A percentile compares a stretch with the other conserved stretches of the same genome.
Conservation (phyloP, 768 basidiomycete genomes). For the Lactarius hatsudake region DNA sequence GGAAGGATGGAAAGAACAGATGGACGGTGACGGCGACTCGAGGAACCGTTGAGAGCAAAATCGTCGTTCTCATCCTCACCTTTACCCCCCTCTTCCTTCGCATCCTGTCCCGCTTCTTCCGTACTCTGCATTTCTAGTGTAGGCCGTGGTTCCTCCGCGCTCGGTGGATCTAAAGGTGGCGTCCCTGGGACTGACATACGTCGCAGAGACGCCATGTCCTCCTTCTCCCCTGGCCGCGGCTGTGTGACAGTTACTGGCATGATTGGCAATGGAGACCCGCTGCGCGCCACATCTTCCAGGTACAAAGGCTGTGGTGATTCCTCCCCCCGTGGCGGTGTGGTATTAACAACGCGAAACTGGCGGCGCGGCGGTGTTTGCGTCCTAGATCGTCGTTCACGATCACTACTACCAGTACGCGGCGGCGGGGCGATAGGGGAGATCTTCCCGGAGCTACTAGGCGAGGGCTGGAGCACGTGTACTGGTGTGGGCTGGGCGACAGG, state of each 20-base stretch:
- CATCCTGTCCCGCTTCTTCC: background rate
- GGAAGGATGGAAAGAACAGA: conserved; percentile 24
- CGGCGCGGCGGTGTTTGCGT: conserved; percentile 9
- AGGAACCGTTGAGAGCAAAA: background rate
- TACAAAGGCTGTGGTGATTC: conserved; percentile 23
- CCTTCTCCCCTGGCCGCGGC: conserved; percentile 14
- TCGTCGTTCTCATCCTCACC: background rate
- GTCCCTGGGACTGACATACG: background rate
- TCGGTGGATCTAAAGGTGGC: background rate
- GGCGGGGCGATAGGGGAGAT: background rate
- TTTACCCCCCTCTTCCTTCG: background rate
- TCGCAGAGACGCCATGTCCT: background rate
- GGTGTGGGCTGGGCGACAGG: conserved; percentile 5
- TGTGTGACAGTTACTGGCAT: background rate
- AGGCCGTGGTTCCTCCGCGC: too few species aligned
- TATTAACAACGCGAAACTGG: conserved; percentile 25
- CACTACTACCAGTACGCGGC: background rate
- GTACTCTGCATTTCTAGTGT: background rate
- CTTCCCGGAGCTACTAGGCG: background rate
- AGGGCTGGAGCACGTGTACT: background rate
- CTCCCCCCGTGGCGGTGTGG: background rate
- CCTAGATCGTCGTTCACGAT: conserved; percentile 5
- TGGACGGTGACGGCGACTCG: conserved; percentile 1
- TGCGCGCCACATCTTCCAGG: background rate
- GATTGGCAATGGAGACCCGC: conserved; percentile 15